Evolutionary conservation across 2,329 filamentous ascomycete genomes (phyloP).

Genomic region (Colletotrichum falcatum): DNA sequence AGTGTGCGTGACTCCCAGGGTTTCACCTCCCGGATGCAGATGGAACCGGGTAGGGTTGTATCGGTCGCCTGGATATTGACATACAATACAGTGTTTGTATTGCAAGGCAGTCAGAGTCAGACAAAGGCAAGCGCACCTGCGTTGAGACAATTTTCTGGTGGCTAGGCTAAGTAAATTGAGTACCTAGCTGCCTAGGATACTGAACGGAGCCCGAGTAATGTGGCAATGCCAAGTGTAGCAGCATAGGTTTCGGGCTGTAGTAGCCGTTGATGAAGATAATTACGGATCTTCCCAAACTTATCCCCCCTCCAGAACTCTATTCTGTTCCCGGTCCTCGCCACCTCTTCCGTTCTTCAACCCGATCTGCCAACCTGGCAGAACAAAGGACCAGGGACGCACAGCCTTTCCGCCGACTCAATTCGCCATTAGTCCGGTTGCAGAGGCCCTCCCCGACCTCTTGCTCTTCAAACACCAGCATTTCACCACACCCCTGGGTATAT

Average conservation of each 20-base stretch:
- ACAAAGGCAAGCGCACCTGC: neutral
- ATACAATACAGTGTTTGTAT: neutral
- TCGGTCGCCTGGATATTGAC: slow-evolving; percentile 4
- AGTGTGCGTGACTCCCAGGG: slow-evolving; percentile 10
- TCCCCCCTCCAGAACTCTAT: slow-evolving; percentile 1
- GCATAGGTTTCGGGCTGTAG: slow-evolving; percentile 25
- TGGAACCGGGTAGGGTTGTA: slow-evolving; percentile 29
- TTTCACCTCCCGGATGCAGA: slow-evolving; percentile 30
- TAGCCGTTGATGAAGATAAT: slow-evolving; percentile 7
- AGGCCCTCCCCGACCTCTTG: slow-evolving; percentile 48
- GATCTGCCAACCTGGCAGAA: neutral
- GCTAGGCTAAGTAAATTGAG: slow-evolving; percentile 39
- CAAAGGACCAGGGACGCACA: neutral
- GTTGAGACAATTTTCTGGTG: slow-evolving; percentile 21
- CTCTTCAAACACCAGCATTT: slow-evolving; percentile 47
- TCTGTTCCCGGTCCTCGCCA: neutral
- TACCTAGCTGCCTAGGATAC: slow-evolving; percentile 21
- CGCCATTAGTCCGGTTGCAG: slow-evolving; percentile 43
- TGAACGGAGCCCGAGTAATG: slow-evolving; percentile 33
- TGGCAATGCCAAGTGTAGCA: slow-evolving; percentile 30
- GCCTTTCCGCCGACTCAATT: slow-evolving; percentile 18
- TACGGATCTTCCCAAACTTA: slow-evolving; percentile 5
- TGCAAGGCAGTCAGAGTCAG: neutral
- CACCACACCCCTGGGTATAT: slow-evolving; percentile 53
- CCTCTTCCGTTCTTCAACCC: neutral